A percentile compares a stretch with the other conserved stretches of the same genome.
These are phyloP conservation scores for Solanum paucissectum DNA, from an alignment of 257 asterid genomes.

Conservation along the genomic window DNA sequence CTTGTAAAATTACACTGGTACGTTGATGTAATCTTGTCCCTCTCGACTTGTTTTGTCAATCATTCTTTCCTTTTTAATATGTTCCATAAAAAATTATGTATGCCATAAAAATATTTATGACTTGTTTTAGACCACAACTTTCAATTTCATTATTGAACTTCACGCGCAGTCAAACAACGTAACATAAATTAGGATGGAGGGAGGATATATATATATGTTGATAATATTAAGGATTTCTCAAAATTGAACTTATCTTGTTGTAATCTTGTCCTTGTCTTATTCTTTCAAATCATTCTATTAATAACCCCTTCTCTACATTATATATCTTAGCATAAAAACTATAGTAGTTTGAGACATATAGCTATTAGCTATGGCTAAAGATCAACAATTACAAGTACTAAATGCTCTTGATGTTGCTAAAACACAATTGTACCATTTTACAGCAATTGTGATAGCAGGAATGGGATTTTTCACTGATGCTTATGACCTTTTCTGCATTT, in stretches of 20 bases:
- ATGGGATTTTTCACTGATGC: conserved; percentile 78
- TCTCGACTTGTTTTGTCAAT: too few relatives aligned
- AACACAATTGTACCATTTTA: conserved; percentile 54
- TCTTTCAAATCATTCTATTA: neutral
- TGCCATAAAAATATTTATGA: too few relatives aligned
- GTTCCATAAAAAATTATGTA: too few relatives aligned
- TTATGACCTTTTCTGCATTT: conserved; percentile 49
- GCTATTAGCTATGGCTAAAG: conserved; percentile 19
- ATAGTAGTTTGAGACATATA: neutral
- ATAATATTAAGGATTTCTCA: neutral
- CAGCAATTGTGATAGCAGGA: conserved; percentile 59
- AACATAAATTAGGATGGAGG: too few relatives aligned
- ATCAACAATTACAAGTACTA: conserved; percentile 34
- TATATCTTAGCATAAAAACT: neutral
- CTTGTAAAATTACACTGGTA: too few relatives aligned
- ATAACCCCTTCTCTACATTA: neutral
- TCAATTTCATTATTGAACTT: too few relatives aligned
- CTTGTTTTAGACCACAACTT: too few relatives aligned
- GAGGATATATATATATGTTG: neutral
- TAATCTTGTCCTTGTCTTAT: neutral
- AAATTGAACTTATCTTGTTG: neutral
- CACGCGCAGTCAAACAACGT: too few relatives aligned
- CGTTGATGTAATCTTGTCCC: too few relatives aligned
- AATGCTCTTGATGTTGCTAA: conserved; percentile 57
- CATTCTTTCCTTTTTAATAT: too few relatives aligned